phyloP scores from a whole-genome alignment of 1,139 yeast species.

The Suhomyces bribrorum region DNA sequence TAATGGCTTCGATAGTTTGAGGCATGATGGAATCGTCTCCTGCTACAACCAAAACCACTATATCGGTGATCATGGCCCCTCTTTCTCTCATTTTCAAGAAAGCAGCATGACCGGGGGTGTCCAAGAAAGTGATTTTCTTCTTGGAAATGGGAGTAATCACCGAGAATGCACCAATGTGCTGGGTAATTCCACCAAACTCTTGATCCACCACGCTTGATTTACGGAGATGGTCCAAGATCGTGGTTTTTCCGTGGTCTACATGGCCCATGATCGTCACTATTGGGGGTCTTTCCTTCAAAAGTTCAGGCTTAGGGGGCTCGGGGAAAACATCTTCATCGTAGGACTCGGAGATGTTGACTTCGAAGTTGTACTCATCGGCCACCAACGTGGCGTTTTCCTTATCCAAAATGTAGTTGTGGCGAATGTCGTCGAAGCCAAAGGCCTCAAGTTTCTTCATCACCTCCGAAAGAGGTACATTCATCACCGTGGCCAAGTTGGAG shows the following conservation, averaged over 20 bases:
- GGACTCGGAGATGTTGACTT: constrained; percentile 59
- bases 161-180: constrained; percentile 96
- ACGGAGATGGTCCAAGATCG: constrained; percentile 81
- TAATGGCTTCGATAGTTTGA: constrained; percentile 93
- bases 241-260: constrained; percentile 98
- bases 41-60: constrained; percentile 91
- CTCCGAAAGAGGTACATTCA: constrained; percentile 63
- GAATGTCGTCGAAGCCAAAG: constrained; percentile 75
- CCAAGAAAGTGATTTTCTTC: constrained; percentile 81
- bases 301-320: constrained; percentile 36
- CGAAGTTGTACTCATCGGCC: constrained; percentile 86
- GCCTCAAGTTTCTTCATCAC: constrained; percentile 59
- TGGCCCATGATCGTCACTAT: constrained; percentile 98
- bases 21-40: constrained; percentile 99
- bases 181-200: constrained; percentile 97
- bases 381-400: constrained; percentile 82
- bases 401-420: constrained; percentile 80
- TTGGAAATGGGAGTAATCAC: constrained; percentile 75
- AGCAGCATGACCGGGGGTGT: constrained; percentile 99
- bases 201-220: constrained; percentile 79
- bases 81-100: constrained; percentile 94
- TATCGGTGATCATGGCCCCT: constrained; percentile 93
- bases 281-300: constrained; percentile 76
- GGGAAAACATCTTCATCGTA: constrained; percentile 67
- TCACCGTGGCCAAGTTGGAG: constrained; percentile 70